A percentile compares a stretch with the other conserved stretches of the same genome.
Evolutionary conservation across 108 stramenopile species (phyloP).

Genomic region (Phaeodactylum tricornutum): DNA sequence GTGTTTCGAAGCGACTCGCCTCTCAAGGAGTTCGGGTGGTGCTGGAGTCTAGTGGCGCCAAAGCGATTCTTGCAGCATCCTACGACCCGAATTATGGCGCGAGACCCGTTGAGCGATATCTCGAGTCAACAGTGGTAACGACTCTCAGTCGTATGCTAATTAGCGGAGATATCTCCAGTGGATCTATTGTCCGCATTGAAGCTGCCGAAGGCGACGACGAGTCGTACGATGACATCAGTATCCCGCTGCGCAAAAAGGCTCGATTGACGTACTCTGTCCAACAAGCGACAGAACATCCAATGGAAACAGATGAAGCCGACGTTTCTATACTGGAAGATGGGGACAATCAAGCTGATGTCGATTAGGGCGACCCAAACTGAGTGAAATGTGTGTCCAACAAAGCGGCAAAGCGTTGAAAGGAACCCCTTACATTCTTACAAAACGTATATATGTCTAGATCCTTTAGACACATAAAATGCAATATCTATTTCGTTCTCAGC

Average conservation of each 20-base stretch:
- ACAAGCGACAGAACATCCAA: no score
- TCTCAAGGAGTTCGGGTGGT: slow-evolving; percentile 51
- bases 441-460: no score
- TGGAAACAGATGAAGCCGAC: no score
- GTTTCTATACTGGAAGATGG: no score
- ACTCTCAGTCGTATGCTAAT: slow-evolving; percentile 75
- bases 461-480: no score
- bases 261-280: slow-evolving; percentile 1
- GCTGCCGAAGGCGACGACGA: slow-evolving; percentile 41
- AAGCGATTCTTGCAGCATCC: slow-evolving; percentile 65
- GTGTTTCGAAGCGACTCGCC: slow-evolving; percentile 53
- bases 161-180: slow-evolving; percentile 52
- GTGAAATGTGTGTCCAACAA: no score
- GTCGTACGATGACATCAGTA: slow-evolving; percentile 33
- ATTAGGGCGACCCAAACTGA: no score
- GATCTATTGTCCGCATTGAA: slow-evolving; percentile 68
- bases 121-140: slow-evolving; percentile 71
- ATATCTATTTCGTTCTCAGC: no score
- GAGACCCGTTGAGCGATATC: slow-evolving; percentile 73
- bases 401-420: no score
- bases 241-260: slow-evolving; percentile 16
- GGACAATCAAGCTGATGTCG: no score
- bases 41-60: slow-evolving; percentile 55
- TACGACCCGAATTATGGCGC: slow-evolving; percentile 77
- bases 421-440: no score